A percentile compares a stretch with the other conserved stretches of the same genome.
Conservation (phyloP, 805 yeast species). For the Grigorovia yakushimaensis region DNA sequence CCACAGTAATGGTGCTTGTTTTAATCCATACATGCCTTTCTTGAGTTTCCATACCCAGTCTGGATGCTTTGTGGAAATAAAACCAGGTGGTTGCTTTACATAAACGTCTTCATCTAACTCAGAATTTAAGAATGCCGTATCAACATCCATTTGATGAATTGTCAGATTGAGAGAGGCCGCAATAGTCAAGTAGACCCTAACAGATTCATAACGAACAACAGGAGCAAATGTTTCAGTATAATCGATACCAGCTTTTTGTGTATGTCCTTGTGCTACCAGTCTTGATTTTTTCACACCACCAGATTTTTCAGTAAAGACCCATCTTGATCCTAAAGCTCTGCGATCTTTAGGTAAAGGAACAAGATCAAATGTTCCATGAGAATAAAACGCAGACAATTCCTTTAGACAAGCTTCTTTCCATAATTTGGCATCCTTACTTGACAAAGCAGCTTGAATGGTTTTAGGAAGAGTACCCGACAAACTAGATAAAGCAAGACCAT, state of each 20-base stretch:
- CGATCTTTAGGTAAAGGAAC: conserved; percentile 6
- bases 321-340: conserved; percentile 7
- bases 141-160: conserved; percentile 18
- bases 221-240: conserved; percentile 23
- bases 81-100: conserved; percentile 5
- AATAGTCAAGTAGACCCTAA: conserved; percentile 6
- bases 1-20: conserved; percentile 19
- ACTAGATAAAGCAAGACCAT: no score
- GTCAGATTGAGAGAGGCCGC: neutral
- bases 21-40: conserved; percentile 10
- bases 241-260: conserved; percentile 18
- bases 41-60: conserved; percentile 8
- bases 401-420: conserved; percentile 4
- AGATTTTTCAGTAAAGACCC: conserved; percentile 15
- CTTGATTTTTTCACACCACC: conserved; percentile 14
- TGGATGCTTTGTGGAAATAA: conserved; percentile 1
- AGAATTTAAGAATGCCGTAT: conserved; percentile 9
- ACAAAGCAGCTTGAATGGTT: no score
- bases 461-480: no score
- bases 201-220: conserved; percentile 16
- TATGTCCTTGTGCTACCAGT: conserved; percentile 20
- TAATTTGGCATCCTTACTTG: neutral
- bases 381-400: conserved; percentile 4
- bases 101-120: neutral
- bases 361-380: conserved; percentile 5